Evolutionary conservation across 441 rosid species (phyloP).

Genomic region (Kokia cookei): DNA sequence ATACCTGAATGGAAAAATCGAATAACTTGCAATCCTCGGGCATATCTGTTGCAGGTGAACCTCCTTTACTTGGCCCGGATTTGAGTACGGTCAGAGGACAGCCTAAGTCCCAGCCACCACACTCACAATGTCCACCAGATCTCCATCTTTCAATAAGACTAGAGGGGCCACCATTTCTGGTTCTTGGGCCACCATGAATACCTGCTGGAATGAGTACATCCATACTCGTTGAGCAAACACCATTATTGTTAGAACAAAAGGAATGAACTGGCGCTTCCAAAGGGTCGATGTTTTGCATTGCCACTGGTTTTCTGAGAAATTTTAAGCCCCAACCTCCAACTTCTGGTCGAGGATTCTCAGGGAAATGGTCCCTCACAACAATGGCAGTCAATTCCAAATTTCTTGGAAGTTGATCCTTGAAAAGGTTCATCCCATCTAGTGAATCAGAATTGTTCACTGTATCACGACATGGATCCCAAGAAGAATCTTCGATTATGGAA

Average conservation of each 20-base stretch:
- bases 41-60: constrained; percentile 9
- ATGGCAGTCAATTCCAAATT: constrained; percentile 67
- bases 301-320: constrained; percentile 47
- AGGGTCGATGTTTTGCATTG: constrained; percentile 17
- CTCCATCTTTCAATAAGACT: constrained; percentile 71
- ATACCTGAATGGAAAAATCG: constrained; percentile 56
- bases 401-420: constrained; percentile 42
- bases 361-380: constrained; percentile 46
- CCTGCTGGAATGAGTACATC: constrained; percentile 73
- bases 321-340: constrained; percentile 88
- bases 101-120: constrained; percentile 94
- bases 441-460: constrained; percentile 25
- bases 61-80: constrained; percentile 24
- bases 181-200: constrained; percentile 75
- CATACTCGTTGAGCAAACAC: constrained; percentile 43
- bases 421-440: constrained; percentile 17
- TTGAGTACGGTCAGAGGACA: constrained; percentile 53
- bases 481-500: constrained; percentile 34
- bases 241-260: constrained; percentile 12
- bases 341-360: constrained; percentile 29
- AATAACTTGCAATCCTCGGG: constrained; percentile 49
- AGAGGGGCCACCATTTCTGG: constrained; percentile 59
- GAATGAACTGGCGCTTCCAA: constrained; percentile 8
- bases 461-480: constrained; percentile 38
- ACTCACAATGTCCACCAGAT: constrained; percentile 77